These are phyloP conservation scores for Penicillium crystallinum DNA, from an alignment of 495 filamentous ascomycete species.

Conservation along the genomic window DNA sequence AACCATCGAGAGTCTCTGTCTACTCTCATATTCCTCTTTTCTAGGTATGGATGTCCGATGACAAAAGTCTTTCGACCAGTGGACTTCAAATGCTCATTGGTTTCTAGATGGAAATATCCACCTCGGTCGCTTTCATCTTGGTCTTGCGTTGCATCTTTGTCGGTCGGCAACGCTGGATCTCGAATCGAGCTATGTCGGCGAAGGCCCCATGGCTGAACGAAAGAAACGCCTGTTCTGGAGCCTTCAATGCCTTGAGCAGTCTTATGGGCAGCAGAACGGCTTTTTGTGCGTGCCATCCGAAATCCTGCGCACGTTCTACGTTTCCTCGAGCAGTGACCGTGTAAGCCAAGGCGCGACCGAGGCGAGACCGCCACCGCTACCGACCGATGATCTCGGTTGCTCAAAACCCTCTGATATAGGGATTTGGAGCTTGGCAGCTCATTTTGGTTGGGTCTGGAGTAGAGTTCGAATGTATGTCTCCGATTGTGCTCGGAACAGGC, in stretches of 20 bases:
- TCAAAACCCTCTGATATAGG: conserved; percentile 26
- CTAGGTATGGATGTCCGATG: conserved; percentile 24
- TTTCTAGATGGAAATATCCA: conserved; percentile 36
- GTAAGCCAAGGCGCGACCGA: conserved; percentile 8
- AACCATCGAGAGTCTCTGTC: conserved; percentile 42
- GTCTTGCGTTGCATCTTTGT: conserved; percentile 40
- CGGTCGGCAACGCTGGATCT: conserved; percentile 40
- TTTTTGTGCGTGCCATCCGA: conserved; percentile 33
- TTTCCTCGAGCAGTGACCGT: conserved; percentile 17
- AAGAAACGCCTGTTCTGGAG: conserved; percentile 45
- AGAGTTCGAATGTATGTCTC: conserved; percentile 36
- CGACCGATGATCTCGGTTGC: conserved; percentile 33
- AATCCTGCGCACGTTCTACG: conserved; percentile 29
- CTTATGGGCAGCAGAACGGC: conserved; percentile 39
- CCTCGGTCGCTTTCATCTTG: conserved; percentile 40
- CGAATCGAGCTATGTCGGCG: conserved; percentile 27
- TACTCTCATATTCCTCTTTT: conserved; percentile 41
- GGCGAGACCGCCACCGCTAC: conserved; percentile 31
- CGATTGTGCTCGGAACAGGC: conserved; percentile 36
- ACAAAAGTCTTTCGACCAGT: neutral
- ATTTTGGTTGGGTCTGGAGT: conserved; percentile 46
- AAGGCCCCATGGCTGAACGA: conserved; percentile 29
- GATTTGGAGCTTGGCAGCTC: conserved; percentile 39
- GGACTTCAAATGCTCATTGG: neutral
- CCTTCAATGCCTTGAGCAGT: conserved; percentile 37